Conservation (phyloP, 2,329 filamentous ascomycete genomes). For the Rugonectria rugulosa region DNA sequence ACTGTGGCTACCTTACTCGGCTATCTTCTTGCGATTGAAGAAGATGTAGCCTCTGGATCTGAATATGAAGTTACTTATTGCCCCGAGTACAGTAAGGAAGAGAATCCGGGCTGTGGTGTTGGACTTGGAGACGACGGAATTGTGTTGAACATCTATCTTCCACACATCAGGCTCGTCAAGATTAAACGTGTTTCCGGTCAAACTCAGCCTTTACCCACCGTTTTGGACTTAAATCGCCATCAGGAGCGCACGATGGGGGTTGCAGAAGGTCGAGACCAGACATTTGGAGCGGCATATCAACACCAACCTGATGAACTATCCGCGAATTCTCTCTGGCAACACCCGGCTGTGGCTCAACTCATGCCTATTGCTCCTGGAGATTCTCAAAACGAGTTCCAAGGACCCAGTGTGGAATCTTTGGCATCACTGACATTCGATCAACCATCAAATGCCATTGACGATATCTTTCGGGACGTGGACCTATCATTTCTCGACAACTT, state of each 20-base stretch:
- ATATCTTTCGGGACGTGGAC: conserved; percentile 41
- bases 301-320: not conserved
- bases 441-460: conserved; percentile 27
- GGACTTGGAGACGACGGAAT: conserved; percentile 11
- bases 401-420: conserved; percentile 2
- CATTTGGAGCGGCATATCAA: too few species aligned
- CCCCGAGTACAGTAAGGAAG: conserved; percentile 19
- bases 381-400: too few species aligned
- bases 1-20: conserved; percentile 50
- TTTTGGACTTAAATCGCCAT: not conserved
- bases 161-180: conserved; percentile 51
- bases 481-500: conserved; percentile 40
- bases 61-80: conserved; percentile 34
- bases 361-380: not conserved
- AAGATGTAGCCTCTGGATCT: conserved; percentile 40
- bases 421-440: conserved; percentile 20
- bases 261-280: too few species aligned
- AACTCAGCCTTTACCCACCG: not conserved
- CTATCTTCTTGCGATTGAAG: conserved; percentile 53
- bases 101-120: conserved; percentile 32
- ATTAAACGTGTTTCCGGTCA: conserved; percentile 33
- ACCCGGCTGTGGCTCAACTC: too few species aligned
- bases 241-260: too few species aligned
- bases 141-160: conserved; percentile 49
- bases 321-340: not conserved